Percentiles rank a stretch among this genome's conserved stretches.
Conservation (phyloP, 306 rosid species). For the Spatholobus suberectus region DNA sequence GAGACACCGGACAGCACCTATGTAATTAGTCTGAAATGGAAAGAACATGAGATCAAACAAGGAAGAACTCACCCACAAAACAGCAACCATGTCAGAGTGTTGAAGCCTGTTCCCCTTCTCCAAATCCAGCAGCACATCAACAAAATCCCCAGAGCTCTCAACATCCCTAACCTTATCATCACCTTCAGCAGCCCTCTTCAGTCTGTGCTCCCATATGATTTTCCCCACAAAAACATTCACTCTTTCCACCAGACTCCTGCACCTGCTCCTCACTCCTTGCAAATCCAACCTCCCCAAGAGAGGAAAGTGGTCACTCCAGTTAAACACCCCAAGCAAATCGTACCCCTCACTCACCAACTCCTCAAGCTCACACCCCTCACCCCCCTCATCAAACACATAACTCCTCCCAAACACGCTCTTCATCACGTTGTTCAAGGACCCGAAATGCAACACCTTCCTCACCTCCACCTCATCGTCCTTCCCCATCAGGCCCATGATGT, state of each 20-base stretch:
- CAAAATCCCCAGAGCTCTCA: constrained; percentile 63
- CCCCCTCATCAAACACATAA: constrained; percentile 54
- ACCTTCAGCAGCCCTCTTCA: constrained; percentile 7
- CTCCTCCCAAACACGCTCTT: constrained; percentile 72
- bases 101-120: constrained; percentile 60
- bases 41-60: background rate
- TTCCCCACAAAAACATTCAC: constrained; percentile 73
- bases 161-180: background rate
- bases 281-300: constrained; percentile 66
- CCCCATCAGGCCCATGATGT: constrained; percentile 49
- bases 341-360: constrained; percentile 76
- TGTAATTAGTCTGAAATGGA: no score
- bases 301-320: constrained; percentile 86
- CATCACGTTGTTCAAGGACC: constrained; percentile 74
- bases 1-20: no score
- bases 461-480: constrained; percentile 55
- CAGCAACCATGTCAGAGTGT: constrained; percentile 80
- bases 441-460: constrained; percentile 60
- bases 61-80: constrained; percentile 65
- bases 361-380: constrained; percentile 56
- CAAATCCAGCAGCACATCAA: constrained; percentile 73
- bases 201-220: constrained; percentile 66
- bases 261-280: constrained; percentile 74
- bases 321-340: constrained; percentile 73
- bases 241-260: constrained; percentile 50